Conservation (phyloP, 2,329 filamentous ascomycete species). For the Hymenoscyphus fraxineus region DNA sequence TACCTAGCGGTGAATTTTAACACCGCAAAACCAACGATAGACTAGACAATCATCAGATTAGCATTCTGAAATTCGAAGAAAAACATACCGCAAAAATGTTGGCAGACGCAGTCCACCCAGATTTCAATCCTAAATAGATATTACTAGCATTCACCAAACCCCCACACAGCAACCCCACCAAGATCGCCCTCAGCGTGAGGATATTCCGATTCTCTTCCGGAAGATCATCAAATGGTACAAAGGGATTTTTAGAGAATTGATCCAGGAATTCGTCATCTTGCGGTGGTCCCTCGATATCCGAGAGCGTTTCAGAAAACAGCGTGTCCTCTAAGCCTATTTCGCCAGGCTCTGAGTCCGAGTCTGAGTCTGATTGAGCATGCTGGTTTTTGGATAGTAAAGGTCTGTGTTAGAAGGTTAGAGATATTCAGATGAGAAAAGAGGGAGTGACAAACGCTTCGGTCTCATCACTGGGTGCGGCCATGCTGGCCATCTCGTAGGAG, state of each 20-base stretch:
- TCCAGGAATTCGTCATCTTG: neutral
- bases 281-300: neutral
- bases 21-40: slow-evolving; percentile 58
- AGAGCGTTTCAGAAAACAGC: slow-evolving; percentile 1
- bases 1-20: slow-evolving; percentile 51
- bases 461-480: neutral
- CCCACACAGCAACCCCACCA: slow-evolving; percentile 53
- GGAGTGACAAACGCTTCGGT: neutral
- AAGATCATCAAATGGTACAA: slow-evolving; percentile 35
- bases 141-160: slow-evolving; percentile 60
- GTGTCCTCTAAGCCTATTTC: neutral
- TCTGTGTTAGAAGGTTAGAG: neutral
- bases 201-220: slow-evolving; percentile 43
- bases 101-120: slow-evolving; percentile 46
- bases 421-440: neutral
- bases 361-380: neutral
- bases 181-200: slow-evolving; percentile 52
- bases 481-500: neutral
- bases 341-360: neutral
- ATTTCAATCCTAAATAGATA: slow-evolving; percentile 56
- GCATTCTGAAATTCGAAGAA: neutral
- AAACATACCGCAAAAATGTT: slow-evolving; percentile 44
- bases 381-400: slow-evolving; percentile 4
- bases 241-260: slow-evolving; percentile 3
- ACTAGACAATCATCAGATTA: neutral